phyloP scores from a whole-genome alignment of 768 basidiomycete genomes.

The Boletus vinaceobasis region DNA sequence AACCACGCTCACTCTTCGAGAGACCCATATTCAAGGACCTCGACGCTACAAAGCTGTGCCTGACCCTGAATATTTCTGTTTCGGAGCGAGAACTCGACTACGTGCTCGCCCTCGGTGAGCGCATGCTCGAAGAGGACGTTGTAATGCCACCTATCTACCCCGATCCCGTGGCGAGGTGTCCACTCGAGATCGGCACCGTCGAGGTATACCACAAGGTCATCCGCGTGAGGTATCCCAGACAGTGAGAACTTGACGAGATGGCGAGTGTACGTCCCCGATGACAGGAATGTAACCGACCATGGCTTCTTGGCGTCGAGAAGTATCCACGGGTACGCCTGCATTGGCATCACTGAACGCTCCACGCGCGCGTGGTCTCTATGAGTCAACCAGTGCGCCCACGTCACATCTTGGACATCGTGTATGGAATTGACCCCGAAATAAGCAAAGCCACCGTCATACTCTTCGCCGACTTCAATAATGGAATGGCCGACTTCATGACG shows the following conservation, averaged over 20 bases:
- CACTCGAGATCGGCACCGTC: conserved; percentile 62
- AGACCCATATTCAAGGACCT: conserved; percentile 69
- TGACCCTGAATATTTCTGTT: conserved; percentile 45
- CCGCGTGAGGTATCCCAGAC: conserved; percentile 57
- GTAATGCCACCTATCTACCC: conserved; percentile 75
- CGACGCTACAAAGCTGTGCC: conserved; percentile 76
- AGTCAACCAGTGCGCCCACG: conserved; percentile 75
- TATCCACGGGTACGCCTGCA: conserved; percentile 76
- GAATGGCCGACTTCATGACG: conserved; percentile 82
- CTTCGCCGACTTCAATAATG: conserved; percentile 75
- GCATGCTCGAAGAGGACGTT: conserved; percentile 44
- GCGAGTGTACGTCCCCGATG: conserved; percentile 60
- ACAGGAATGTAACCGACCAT: conserved; percentile 59
- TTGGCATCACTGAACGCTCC: conserved; percentile 70
- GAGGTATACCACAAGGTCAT: conserved; percentile 54
- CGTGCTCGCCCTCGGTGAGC: conserved; percentile 52
- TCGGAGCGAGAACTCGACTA: conserved; percentile 54
- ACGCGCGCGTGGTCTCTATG: conserved; percentile 36
- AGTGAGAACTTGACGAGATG: conserved; percentile 69
- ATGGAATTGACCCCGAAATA: conserved; percentile 72
- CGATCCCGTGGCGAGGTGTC: conserved; percentile 48
- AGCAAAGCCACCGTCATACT: conserved; percentile 75
- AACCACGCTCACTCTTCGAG: conserved; percentile 46
- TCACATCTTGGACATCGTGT: conserved; percentile 41
- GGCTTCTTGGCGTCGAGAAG: conserved; percentile 57